A percentile compares a stretch with the other conserved stretches of the same genome.
Conservation (phyloP, 495 filamentous ascomycete species). For the Neurospora sp. region DNA sequence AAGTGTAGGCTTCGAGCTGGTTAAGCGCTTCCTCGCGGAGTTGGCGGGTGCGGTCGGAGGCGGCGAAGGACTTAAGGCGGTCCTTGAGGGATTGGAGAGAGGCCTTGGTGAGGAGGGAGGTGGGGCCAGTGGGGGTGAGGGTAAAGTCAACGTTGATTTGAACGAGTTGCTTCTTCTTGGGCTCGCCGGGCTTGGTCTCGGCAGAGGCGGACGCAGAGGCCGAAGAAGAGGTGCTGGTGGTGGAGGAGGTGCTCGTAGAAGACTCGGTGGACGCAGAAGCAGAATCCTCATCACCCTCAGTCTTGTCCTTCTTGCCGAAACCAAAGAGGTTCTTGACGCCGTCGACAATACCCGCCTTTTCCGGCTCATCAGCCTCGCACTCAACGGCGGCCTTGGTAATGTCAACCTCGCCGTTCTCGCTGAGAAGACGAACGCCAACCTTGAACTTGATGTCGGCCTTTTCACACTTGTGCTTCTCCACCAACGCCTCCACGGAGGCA, state of each 20-base stretch:
- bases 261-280: slow-evolving; percentile 25
- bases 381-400: slow-evolving; percentile 66
- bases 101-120: slow-evolving; percentile 41
- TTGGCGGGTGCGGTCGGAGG: slow-evolving; percentile 66
- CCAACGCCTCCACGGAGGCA: slow-evolving; percentile 61
- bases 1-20: slow-evolving; percentile 87
- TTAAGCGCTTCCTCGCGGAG: slow-evolving; percentile 83
- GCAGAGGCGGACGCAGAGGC: slow-evolving; percentile 32
- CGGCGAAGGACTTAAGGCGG: slow-evolving; percentile 69
- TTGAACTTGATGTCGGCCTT: slow-evolving; percentile 69
- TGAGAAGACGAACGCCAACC: slow-evolving; percentile 60
- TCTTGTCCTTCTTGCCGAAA: slow-evolving; percentile 79
- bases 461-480: slow-evolving; percentile 65
- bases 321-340: slow-evolving; percentile 93
- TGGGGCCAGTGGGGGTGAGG: slow-evolving; percentile 50
- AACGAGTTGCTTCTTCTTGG: slow-evolving; percentile 57
- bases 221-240: slow-evolving; percentile 37
- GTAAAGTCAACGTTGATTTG: slow-evolving; percentile 59
- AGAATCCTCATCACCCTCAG: slow-evolving; percentile 35
- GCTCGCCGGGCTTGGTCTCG: slow-evolving; percentile 24
- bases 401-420: slow-evolving; percentile 73
- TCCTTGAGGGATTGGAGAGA: slow-evolving; percentile 58
- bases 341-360: slow-evolving; percentile 75
- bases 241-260: slow-evolving; percentile 26
- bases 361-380: slow-evolving; percentile 61